Evolutionary conservation across 345 rosid genomes (phyloP).

Genomic region (Citrus reticulata): DNA sequence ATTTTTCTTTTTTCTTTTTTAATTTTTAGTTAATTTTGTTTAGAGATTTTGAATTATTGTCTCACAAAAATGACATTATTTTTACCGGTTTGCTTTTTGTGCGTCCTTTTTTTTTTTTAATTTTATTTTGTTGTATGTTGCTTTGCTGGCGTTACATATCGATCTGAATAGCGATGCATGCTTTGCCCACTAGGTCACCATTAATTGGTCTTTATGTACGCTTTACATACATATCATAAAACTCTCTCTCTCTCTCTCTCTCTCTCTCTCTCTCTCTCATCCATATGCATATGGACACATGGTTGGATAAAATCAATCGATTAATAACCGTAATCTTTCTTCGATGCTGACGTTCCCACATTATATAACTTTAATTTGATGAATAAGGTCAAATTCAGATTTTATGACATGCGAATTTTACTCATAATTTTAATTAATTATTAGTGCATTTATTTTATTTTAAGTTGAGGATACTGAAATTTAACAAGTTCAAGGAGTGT

Average conservation of each 20-base stretch:
- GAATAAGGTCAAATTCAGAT: too few species aligned
- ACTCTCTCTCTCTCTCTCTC: too few species aligned
- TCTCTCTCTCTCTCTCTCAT: not conserved
- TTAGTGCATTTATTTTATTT: too few species aligned
- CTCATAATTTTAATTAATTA: too few species aligned
- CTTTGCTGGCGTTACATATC: constrained; percentile 21
- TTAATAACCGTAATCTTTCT: too few species aligned
- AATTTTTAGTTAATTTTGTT: not conserved
- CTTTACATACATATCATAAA: not conserved
- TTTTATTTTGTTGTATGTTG: not conserved
- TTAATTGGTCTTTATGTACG: not conserved
- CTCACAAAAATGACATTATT: not conserved
- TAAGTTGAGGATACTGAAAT: too few species aligned
- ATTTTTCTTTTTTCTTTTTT: not conserved
- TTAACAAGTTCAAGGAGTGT: too few species aligned
- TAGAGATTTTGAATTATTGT: not conserved
- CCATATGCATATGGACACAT: too few species aligned
- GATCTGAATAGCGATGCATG: constrained; percentile 25
- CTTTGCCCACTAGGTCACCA: constrained; percentile 11
- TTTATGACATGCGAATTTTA: too few species aligned
- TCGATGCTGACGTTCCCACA: too few species aligned
- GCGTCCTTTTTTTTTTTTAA: not conserved
- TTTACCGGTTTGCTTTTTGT: constrained; percentile 24
- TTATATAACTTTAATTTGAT: too few species aligned
- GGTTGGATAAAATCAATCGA: too few species aligned